phyloP scores from a whole-genome alignment of 495 filamentous ascomycete species.

The Apodospora peruviana region DNA sequence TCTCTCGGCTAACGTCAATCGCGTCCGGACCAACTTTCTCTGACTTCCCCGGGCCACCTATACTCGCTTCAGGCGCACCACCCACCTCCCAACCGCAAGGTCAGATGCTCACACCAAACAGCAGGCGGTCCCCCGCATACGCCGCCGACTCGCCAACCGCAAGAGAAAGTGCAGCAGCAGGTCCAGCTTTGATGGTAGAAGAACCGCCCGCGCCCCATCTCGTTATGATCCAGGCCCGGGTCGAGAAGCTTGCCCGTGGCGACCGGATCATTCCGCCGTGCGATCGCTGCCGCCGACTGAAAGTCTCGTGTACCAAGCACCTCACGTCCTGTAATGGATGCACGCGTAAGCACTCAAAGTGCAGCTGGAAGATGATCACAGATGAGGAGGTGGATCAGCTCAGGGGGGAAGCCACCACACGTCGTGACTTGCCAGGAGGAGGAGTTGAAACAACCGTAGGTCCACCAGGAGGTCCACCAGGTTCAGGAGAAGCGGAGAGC shows the following conservation, averaged over 20 bases:
- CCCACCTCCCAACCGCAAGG: not conserved
- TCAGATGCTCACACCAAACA: slow-evolving; percentile 1
- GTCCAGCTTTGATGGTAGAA: not conserved
- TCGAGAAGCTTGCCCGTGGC: slow-evolving; percentile 69
- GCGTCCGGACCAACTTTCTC: slow-evolving; percentile 6
- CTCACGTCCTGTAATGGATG: slow-evolving; percentile 80
- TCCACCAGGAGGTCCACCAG: too few species aligned
- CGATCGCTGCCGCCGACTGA: slow-evolving; percentile 72
- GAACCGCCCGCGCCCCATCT: slow-evolving; percentile 35
- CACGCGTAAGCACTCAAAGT: slow-evolving; percentile 84
- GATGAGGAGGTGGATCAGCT: slow-evolving; percentile 53
- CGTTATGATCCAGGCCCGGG: slow-evolving; percentile 62
- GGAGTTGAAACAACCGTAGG: too few species aligned
- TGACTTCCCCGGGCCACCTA: not conserved
- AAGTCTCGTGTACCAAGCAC: slow-evolving; percentile 79
- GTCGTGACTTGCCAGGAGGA: not conserved
- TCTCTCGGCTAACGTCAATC: not conserved
- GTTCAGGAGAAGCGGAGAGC: too few species aligned
- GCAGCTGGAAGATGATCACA: slow-evolving; percentile 71
- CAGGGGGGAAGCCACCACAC: not conserved
- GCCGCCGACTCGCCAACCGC: slow-evolving; percentile 2
- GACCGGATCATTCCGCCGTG: slow-evolving; percentile 72
- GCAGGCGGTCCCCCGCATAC: slow-evolving; percentile 21
- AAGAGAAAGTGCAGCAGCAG: not conserved
- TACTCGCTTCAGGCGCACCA: too few species aligned